Percentiles rank a stretch among this genome's conserved stretches.
phyloP scores from a whole-genome alignment of 495 filamentous ascomycete species.

The Penicillium daleae region DNA sequence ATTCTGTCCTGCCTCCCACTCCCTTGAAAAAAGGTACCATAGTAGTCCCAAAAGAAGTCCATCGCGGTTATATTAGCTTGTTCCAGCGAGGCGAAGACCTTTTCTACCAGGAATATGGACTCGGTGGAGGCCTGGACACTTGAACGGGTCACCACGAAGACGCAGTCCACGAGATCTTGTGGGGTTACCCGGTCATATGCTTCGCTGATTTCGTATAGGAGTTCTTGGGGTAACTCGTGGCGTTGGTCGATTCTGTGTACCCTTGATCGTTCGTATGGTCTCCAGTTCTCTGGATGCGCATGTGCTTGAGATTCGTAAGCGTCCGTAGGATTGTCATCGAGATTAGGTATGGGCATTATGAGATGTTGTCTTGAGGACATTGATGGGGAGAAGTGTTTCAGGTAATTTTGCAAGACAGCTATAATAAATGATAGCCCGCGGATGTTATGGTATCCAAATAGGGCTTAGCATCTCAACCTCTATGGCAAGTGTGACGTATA shows the following conservation, averaged over 20 bases:
- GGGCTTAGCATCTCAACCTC: background rate
- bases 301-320: background rate
- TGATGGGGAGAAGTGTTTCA: background rate
- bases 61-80: conserved; percentile 11
- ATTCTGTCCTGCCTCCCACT: background rate
- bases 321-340: background rate
- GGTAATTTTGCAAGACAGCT: background rate
- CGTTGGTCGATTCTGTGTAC: background rate
- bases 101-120: background rate
- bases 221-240: conserved; percentile 8
- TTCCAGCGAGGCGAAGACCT: conserved; percentile 2
- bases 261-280: background rate
- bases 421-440: background rate
- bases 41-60: background rate
- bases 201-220: conserved; percentile 9
- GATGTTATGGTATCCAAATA: background rate
- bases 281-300: background rate
- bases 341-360: background rate
- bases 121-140: background rate
- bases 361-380: background rate
- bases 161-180: background rate
- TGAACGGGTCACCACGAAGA: background rate
- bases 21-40: background rate
- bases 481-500: background rate
- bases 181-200: background rate